phyloP scores from a whole-genome alignment of 2,329 filamentous ascomycete genomes.

The Botrytis aclada region DNA sequence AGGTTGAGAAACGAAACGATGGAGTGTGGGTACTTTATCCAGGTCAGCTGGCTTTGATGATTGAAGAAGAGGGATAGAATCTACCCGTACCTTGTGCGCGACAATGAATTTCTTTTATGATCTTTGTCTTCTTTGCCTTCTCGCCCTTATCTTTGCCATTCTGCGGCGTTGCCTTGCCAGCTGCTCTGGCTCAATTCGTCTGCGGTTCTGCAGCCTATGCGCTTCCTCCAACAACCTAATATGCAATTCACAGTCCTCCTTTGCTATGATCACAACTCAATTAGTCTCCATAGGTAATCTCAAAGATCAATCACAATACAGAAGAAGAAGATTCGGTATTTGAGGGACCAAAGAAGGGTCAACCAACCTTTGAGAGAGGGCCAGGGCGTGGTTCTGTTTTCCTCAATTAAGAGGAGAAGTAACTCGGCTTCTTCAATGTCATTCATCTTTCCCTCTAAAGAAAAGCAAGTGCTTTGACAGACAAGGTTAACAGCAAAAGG shows the following conservation, averaged over 20 bases:
- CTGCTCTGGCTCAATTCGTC: no score
- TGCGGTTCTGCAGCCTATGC: no score
- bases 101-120: not conserved
- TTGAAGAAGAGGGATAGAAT: not conserved
- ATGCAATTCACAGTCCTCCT: not conserved
- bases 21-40: not conserved
- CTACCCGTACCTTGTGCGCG: not conserved
- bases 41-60: not conserved
- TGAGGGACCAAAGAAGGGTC: not conserved
- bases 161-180: not conserved
- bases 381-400: not conserved
- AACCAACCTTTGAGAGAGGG: not conserved
- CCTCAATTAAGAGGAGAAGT: rapidly evolving
- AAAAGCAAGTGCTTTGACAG: not conserved
- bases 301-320: not conserved
- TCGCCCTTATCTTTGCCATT: not conserved
- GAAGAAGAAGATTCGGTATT: not conserved
- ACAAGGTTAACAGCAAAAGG: not conserved
- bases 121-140: not conserved
- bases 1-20: not conserved
- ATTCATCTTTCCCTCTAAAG: not conserved
- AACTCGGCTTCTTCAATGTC: not conserved
- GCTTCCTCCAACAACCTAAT: not conserved
- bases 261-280: not conserved
- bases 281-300: not conserved